Evolutionary conservation across 2,329 filamentous ascomycete species (phyloP).

Genomic region (Botrytis medusae): DNA sequence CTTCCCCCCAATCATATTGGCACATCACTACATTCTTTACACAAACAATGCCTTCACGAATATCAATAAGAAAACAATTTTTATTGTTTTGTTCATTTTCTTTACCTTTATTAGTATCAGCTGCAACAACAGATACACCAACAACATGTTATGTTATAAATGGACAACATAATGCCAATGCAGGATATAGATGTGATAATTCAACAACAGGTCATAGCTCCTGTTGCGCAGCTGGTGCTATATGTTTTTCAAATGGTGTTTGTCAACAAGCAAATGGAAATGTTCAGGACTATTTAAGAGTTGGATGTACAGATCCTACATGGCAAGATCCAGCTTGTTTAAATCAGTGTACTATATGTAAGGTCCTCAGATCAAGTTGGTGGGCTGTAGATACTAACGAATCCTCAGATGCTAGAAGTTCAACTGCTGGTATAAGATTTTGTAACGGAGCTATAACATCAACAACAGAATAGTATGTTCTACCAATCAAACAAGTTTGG

Average conservation of each 20-base stretch:
- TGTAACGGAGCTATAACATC: constrained; percentile 28
- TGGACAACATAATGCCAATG: constrained; percentile 22
- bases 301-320: constrained; percentile 34
- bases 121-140: constrained; percentile 12
- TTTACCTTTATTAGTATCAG: background rate
- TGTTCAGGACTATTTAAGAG: constrained; percentile 31
- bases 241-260: constrained; percentile 33
- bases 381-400: background rate
- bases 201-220: constrained; percentile 29
- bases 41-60: constrained; percentile 11
- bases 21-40: background rate
- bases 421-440: constrained; percentile 30
- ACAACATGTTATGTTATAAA: constrained; percentile 31
- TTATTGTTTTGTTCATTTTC: constrained; percentile 12
- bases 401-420: constrained; percentile 25
- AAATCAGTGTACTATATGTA: constrained; percentile 30
- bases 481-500: background rate
- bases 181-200: constrained; percentile 31
- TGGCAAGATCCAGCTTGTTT: constrained; percentile 32
- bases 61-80: background rate
- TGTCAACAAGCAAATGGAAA: constrained; percentile 28
- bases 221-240: constrained; percentile 28
- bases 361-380: constrained; percentile 8
- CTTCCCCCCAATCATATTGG: background rate
- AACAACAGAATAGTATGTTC: constrained; percentile 30